Evolutionary conservation across 2,329 filamentous ascomycete species (phyloP), one percentile per base, ranked within the genome.

Genomic region (Aspergillus spinulosporus): DNA sequence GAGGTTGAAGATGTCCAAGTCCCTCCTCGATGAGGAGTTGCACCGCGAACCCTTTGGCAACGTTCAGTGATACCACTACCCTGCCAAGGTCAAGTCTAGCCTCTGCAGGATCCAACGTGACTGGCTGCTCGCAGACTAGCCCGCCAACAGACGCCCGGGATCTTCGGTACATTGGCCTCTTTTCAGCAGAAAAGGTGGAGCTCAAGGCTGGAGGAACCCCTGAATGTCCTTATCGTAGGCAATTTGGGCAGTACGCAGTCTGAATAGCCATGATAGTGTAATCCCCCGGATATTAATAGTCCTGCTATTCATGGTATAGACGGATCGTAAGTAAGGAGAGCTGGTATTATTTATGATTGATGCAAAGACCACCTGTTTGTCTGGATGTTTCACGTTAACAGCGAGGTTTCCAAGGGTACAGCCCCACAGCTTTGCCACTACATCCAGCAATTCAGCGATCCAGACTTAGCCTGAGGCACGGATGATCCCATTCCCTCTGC

Each of bases 161-260:
- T 58, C 56, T 56, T 36, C 56, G 46, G 56, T 56, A 31, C 29
- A 56, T 56, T 47, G 34, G 52, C 7, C 56, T 44, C 54, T 32
- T 50, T 55, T 48, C 15, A 54, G 52, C 52, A 47, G 14, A 7
- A n/a, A 6, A 28, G 32, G 56, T 58, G 56, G 56, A 14, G 49
- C 37, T 36, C 31, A 21, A 21, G 21, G 21, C 21, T 21, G 44
- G 52, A 28, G 26, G 34, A 43, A 40, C 53, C 53, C 53, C 53
- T 56, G 53, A 56, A 37, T 46, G 39, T 52, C 40, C 49, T 49
- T 52, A 29, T 45, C 49, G 29, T 14, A 26, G 42, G 21, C 39
- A 40, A 37, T 29, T 52, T 52, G 40, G 21, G 21, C 21, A 21
- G 21, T 21, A 21, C 21, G 21, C 21, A 21, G 21, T 21, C 21